A percentile compares a stretch with the other conserved stretches of the same genome.
phyloP scores from a whole-genome alignment of 2,329 filamentous ascomycete genomes.

The Monilinia vaccinii-corymbosi region DNA sequence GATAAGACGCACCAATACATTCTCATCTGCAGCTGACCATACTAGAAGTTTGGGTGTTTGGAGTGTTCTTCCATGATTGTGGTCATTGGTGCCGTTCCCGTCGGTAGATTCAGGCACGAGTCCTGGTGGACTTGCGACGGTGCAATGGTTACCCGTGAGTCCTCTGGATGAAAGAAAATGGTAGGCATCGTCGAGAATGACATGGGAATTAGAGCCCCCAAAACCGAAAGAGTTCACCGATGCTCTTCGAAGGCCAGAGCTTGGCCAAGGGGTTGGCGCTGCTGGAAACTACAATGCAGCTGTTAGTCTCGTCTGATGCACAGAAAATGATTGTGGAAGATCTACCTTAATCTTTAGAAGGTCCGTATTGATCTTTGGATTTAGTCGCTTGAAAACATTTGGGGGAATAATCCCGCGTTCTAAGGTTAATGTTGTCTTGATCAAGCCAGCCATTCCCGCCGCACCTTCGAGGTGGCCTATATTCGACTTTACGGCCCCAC shows the following conservation, averaged over 20 bases:
- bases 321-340: no score
- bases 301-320: no score
- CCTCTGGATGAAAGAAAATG: no score
- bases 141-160: no score
- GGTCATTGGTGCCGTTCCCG: no score
- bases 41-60: neutral
- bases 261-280: slow-evolving; percentile 4
- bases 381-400: no score
- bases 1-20: no score
- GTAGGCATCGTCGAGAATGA: slow-evolving; percentile 10
- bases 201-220: slow-evolving; percentile 13
- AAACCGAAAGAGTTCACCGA: slow-evolving; percentile 14
- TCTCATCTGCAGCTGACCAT: neutral
- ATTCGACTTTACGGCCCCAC: slow-evolving; percentile 9
- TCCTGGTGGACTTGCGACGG: no score
- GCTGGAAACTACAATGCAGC: neutral
- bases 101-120: no score
- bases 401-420: slow-evolving; percentile 28
- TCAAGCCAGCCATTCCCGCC: slow-evolving; percentile 14
- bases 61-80: no score
- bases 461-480: slow-evolving; percentile 22
- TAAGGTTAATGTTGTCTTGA: slow-evolving; percentile 14
- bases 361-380: no score
- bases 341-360: no score
- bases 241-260: slow-evolving; percentile 2